These are phyloP conservation scores for Thozetella sp. DNA, from an alignment of 495 filamentous ascomycete genomes.

Conservation along the genomic window DNA sequence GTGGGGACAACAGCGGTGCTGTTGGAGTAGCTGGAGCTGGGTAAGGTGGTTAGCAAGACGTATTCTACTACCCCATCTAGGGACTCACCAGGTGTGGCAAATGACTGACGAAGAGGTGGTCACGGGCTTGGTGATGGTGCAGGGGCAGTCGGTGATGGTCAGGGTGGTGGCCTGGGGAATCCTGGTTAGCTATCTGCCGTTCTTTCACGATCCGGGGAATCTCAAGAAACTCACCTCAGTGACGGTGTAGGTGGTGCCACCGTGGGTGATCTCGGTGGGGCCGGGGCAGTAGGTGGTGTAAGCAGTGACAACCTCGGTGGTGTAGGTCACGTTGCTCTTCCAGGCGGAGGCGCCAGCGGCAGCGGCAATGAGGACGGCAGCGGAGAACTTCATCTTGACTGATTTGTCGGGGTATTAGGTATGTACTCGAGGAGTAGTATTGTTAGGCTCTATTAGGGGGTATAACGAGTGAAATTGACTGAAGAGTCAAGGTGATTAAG, in stretches of 20 bases:
- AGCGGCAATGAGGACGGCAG: constrained; percentile 57
- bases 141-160: constrained; percentile 79
- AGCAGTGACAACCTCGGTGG: constrained; percentile 77
- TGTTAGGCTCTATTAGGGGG: constrained; percentile 24
- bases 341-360: constrained; percentile 63
- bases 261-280: constrained; percentile 71
- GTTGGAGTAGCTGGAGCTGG: constrained; percentile 25
- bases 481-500: constrained; percentile 51
- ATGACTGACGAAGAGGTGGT: constrained; percentile 61
- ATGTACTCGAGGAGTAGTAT: constrained; percentile 39
- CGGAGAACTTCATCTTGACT: constrained; percentile 88
- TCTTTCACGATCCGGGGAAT: not conserved
- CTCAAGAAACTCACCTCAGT: constrained; percentile 50
- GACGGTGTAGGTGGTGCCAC: constrained; percentile 76
- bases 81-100: constrained; percentile 67
- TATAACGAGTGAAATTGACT: constrained; percentile 64
- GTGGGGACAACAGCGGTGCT: constrained; percentile 28
- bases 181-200: constrained; percentile 4
- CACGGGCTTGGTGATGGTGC: constrained; percentile 75
- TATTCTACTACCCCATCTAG: constrained; percentile 25
- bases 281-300: constrained; percentile 87
- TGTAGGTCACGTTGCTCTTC: constrained; percentile 52
- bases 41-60: constrained; percentile 15
- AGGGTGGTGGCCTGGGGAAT: constrained; percentile 64
- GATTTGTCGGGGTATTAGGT: constrained; percentile 44